Evolutionary conservation across 2,329 filamentous ascomycete species (phyloP), one percentile per base, ranked within the genome.

Genomic region (Diplodia mutila): DNA sequence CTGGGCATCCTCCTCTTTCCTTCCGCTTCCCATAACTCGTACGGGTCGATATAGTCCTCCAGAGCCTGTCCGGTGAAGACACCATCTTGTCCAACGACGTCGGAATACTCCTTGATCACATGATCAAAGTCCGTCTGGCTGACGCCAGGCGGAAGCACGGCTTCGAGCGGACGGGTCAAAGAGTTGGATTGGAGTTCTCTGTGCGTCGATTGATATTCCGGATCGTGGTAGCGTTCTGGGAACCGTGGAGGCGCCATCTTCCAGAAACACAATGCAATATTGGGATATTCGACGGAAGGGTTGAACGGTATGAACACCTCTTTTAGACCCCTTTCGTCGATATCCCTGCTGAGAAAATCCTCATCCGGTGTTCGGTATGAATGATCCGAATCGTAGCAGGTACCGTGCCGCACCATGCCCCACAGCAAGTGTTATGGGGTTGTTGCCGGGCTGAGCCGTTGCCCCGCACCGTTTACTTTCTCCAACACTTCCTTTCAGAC

Each of bases 41-140:
- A 84, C 1, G 82, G 81, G 65, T 83, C 81, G 52, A 83, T 80
- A 67, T 83, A 83, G 67, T 83, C 81, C 5, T 74, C 77, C 39
- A 84, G 69, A 1, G 71, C 75, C 27, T 78, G 74, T n/a, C 77
- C 76, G 6, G 74, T 73, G 64, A 81, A 78, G 1, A 84, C 79
- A 3, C 79, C 75, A 18, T 80, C 76, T 29, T 77, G 69, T 2
- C 81, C 80, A 3, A 83, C 72, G 1, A 75, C 69, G 14, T 68
- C 69, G 61, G 74, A 73, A 57, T 80, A 77, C 53, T 78, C 73
- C 37, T 74, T 63, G 9, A 83, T 72, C 2, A 80, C 81, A 12
- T 69, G 65, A 23, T 77, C 72, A 52, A 83, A 83, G 12, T 77
- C 78, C 48, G 75, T 72, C 21, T 74, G 73, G 7, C 74, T 72